Percentiles rank a stretch among this genome's conserved stretches.
Conservation (phyloP, 805 yeast genomes). For the Lipomyces lipofer region DNA sequence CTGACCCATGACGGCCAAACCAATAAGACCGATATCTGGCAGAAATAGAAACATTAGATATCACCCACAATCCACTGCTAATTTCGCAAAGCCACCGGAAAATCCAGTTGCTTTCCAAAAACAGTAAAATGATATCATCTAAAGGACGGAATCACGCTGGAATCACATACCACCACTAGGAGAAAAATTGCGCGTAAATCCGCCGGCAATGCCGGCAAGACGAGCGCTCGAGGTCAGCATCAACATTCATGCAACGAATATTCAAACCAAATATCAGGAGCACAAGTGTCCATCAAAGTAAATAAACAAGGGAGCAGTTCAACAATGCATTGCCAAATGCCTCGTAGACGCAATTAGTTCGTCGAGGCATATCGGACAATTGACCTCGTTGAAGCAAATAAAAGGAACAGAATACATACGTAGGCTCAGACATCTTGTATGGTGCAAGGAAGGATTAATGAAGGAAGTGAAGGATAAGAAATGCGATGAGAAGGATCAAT, state of each 20-base stretch:
- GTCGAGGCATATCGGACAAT: too few relatives aligned
- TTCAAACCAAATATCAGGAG: too few relatives aligned
- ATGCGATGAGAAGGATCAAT: not conserved
- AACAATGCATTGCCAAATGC: too few relatives aligned
- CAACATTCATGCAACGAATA: too few relatives aligned
- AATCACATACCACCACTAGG: slow-evolving; percentile 29
- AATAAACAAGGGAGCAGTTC: too few relatives aligned
- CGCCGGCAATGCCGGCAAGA: slow-evolving; percentile 24
- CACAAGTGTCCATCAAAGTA: too few relatives aligned
- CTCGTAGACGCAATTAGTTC: too few relatives aligned
- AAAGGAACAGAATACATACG: slow-evolving; percentile 15
- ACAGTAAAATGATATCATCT: not conserved
- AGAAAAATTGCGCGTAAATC: slow-evolving; percentile 7
- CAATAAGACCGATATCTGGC: slow-evolving; percentile 98
- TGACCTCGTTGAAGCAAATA: too few relatives aligned
- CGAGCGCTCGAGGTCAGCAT: slow-evolving; percentile 14
- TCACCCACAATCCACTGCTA: too few relatives aligned
- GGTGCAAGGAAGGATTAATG: not conserved
- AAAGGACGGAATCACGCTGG: too few relatives aligned
- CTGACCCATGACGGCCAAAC: slow-evolving; percentile 99
- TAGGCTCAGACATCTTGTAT: slow-evolving; percentile 28
- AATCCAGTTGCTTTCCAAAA: not conserved
- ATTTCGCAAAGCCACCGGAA: too few relatives aligned
- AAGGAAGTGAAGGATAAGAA: slow-evolving; percentile 2
- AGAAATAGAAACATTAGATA: too few relatives aligned